Base-by-base conservation (phyloP, 441 rosid species). In the Erodium trifolium region DNA sequence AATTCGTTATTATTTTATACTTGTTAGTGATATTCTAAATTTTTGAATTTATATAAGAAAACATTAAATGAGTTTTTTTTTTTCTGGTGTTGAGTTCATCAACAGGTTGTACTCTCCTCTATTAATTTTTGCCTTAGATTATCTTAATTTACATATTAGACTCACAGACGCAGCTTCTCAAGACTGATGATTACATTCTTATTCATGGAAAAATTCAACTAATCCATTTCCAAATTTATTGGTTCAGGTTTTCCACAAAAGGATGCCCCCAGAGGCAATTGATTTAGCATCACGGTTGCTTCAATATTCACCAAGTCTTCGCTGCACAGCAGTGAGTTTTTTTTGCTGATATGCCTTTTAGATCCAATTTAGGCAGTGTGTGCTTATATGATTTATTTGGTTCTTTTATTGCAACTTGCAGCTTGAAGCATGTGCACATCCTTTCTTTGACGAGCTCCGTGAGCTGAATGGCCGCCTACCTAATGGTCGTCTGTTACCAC, bases 251-350 rank as follows among this genome's bases (percentile, higher is more conserved):
- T 87, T 87, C 77, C 87, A 84, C 76, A 87, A 85, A 72, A 73
- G 88, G 67, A 87, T 87, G 92, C 92, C 92, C 73, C 88, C 92
- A 18, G 90, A 87, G 78, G 92, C 92, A 13, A 83, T 85, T 69
- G 92, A 87, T 72, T 87, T 87, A 8, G 83, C 88, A 27, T 87
- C 92, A 31, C 82, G 92, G 72, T 87, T 87, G 69, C 86, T 87
- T 68, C 92, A 87, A 12, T 87, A 87, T 63, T 82, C 92, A 55
- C 92, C 92, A 3, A 85, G 88, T 63, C 85, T 87, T 60, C 88
- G 92, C 13, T 85, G 83, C 74, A 81, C 88, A 13, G 90, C 92
- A 13, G 92, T 87, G 27, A 81, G 90, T 82, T 5, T 49, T 5
- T 59, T 1, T 60, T 34, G 5, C 37, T 34, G 29, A 23, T 17